A percentile compares a stretch with the other conserved stretches of the same genome.
Evolutionary conservation across 768 basidiomycete species (phyloP).

Genomic region (Amanita phalloides): DNA sequence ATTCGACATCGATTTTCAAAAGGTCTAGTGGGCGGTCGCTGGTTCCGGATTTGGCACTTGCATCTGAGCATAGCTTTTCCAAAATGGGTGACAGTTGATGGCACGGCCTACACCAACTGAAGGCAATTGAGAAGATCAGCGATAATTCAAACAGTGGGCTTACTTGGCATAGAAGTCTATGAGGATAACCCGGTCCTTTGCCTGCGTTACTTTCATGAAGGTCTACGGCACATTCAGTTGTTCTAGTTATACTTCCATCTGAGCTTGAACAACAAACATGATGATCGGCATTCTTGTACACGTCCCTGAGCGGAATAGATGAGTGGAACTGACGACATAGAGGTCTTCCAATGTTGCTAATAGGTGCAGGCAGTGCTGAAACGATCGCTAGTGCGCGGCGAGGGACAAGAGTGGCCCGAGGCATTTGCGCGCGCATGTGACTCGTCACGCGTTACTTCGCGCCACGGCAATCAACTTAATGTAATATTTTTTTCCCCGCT

Average conservation of each 20-base stretch:
- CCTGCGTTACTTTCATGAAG: conserved; percentile 23
- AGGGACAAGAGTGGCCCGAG: not conserved
- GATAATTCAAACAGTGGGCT: conserved; percentile 13
- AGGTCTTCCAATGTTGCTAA: not conserved
- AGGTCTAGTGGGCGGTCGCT: conserved; percentile 55
- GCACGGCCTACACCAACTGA: conserved; percentile 76
- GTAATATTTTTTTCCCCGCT: no score
- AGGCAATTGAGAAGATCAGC: not conserved
- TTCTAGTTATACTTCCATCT: conserved; percentile 10
- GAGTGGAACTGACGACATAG: not conserved
- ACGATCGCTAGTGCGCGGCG: not conserved
- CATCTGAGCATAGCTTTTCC: conserved; percentile 41
- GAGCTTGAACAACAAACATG: not conserved
- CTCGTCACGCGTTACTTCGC: no score
- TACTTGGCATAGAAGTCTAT: conserved; percentile 81
- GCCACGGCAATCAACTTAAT: no score
- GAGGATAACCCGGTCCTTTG: conserved; percentile 44
- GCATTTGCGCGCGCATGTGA: not conserved
- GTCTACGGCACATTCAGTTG: conserved; percentile 18
- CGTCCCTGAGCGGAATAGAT: not conserved
- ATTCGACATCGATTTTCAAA: conserved; percentile 56
- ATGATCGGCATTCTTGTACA: conserved; percentile 2
- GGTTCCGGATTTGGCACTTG: conserved; percentile 28
- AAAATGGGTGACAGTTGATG: conserved; percentile 62
- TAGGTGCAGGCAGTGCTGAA: not conserved